Evolutionary conservation across 2,329 filamentous ascomycete species (phyloP).

Genomic region (Arthrobotrys megalospora): DNA sequence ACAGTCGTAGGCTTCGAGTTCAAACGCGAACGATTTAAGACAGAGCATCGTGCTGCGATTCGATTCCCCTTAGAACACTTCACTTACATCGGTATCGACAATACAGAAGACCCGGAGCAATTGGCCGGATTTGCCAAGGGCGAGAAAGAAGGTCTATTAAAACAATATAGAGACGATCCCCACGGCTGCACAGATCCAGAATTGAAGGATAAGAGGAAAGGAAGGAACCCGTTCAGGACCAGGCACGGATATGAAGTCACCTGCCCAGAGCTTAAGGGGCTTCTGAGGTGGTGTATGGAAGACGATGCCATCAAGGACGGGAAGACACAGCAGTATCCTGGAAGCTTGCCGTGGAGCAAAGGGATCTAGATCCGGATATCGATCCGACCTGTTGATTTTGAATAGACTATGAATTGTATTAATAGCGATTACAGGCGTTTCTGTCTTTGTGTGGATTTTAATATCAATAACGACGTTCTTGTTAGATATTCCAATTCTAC

Average conservation of each 20-base stretch:
- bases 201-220: slow-evolving; percentile 65
- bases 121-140: slow-evolving; percentile 36
- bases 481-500: neutral
- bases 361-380: neutral
- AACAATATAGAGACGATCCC: slow-evolving; percentile 64
- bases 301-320: slow-evolving; percentile 45
- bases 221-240: slow-evolving; percentile 65
- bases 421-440: slow-evolving; percentile 6
- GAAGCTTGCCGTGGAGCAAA: slow-evolving; percentile 59
- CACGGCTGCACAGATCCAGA: slow-evolving; percentile 62
- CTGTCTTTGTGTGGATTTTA: slow-evolving; percentile 2
- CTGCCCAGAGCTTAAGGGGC: slow-evolving; percentile 60
- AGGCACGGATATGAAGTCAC: slow-evolving; percentile 62
- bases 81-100: slow-evolving; percentile 76
- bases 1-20: slow-evolving; percentile 80
- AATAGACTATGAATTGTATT: slow-evolving; percentile 1
- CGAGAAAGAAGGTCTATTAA: slow-evolving; percentile 50
- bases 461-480: neutral
- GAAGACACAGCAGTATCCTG: slow-evolving; percentile 56
- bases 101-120: slow-evolving; percentile 66
- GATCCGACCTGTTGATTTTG: neutral
- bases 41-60: slow-evolving; percentile 77
- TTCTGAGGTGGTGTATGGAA: slow-evolving; percentile 61
- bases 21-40: slow-evolving; percentile 76
- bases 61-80: slow-evolving; percentile 70